Evolutionary conservation across 75 land plant genomes (phyloP), one percentile per base, ranked within the genome.

Genomic region (Cryptomeria japonica): DNA sequence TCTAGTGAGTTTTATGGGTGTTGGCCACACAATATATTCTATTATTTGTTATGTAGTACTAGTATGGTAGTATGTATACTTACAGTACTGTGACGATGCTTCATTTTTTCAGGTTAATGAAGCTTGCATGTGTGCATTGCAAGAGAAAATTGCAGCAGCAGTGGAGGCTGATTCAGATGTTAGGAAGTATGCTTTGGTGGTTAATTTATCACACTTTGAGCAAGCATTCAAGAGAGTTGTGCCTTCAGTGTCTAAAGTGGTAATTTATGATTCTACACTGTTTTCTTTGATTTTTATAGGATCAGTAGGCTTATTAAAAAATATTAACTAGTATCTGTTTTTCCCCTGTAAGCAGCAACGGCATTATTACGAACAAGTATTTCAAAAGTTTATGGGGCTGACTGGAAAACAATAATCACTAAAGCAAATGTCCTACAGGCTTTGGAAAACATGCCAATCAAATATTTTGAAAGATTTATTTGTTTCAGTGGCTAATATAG

Each of bases 71-170:
- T 70, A 41, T 76, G 28, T 51, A 84, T 38, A 8, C 83, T 37
- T 77, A 0, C 16, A 7, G 53, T 64, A 25, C 53, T 11, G 11
- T 85, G 37, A 31, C 34, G 11, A 85, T 18, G 80, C 25, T 19
- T 39, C 44, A 2, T 84, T 83, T 32, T 77, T 32, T 3, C 89
- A 96, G 99, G 93, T 96, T 76, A 88, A 93, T 72, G 97, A 93
- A 93, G 96, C 98, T 87, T 95, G 96, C 76, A 92, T 92, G 91
- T 92, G 89, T 76, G 95, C 93, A 28, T 79, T 94, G 82, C 92
- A 93, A 84, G 99, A 97, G 32, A 89, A 90, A 64, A 86, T 58
- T 25, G 41, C 37, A 39, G 56, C 87, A 3, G 55, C 58, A 25
- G 79, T 28, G 2, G 85, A 86, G 9, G 86, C 86, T 47, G 84